Base-by-base conservation (phyloP, 2,329 filamentous ascomycete genomes). In the Capronia americana region DNA sequence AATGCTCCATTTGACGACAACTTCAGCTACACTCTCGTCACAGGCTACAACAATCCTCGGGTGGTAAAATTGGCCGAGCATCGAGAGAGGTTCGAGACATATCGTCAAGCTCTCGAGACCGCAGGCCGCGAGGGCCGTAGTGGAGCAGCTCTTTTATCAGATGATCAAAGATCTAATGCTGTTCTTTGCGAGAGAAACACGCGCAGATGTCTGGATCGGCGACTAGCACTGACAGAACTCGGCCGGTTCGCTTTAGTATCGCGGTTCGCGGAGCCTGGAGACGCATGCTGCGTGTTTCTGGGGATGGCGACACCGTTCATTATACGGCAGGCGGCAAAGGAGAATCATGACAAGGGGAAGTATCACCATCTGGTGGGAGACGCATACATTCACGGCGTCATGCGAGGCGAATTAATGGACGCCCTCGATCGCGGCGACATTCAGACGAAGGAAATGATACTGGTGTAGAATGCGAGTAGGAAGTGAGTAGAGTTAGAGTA, bases 11-110 rank as follows among this genome's bases (percentile, higher is more conserved):
- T 56, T 4, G 26, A 56, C 30, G 54, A 38, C 5, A 20, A 38
- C 30, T 56, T 34, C 54, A 56, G 17, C 30, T 56, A 56, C 54
- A 56, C 54, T 38, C 54, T 56, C 14, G 54, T 38, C 30, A 56
- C 54, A 23, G 54, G 30, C 54, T 56, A 56, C 28, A 56, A 34
- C 26, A 56, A 56, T 38, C 17, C 14, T 30, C 12, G 10, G 10
- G 28, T 24, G 12, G 28, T 56, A 17, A 14, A 30, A 17, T 14
- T 30, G 3, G 23, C 6, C 10, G 26, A 30, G 7, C 50, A 54
- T 30, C 50, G 50, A 54, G n/a, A 54, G 30, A 34, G 54, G 17
- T 56, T 56, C 30, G 1, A 24, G 2, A 14, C 12, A 38, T 56
- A 56, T 30, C 54, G 30, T n/a, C 26, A 23, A 32, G 54, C 54